Conservation (phyloP, 1,284 basidiomycete species). For the Gymnopus androsaceus region DNA sequence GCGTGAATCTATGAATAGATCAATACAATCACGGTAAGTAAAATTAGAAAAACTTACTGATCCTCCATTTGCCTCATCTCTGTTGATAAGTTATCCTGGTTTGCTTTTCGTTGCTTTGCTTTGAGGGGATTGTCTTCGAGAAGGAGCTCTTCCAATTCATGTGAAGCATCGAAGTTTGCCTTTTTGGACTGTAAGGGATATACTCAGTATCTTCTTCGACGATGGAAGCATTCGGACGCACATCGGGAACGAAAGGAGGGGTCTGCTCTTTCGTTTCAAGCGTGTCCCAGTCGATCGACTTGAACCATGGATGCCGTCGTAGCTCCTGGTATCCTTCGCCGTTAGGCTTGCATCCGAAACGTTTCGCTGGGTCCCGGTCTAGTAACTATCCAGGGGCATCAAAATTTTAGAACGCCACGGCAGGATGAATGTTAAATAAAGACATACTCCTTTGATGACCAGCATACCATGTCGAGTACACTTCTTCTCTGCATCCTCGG, state of each 20-base stretch:
- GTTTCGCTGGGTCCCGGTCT: constrained; percentile 80
- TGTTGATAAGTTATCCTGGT: constrained; percentile 83
- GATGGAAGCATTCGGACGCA: constrained; percentile 38
- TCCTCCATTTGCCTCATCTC: constrained; percentile 99
- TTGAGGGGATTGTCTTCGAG: constrained; percentile 97
- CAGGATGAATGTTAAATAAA: neutral
- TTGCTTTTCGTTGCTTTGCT: constrained; percentile 88
- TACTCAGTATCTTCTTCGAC: neutral
- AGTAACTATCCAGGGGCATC: constrained; percentile 57
- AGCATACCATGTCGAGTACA: constrained; percentile 69
- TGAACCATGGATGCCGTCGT: constrained; percentile 86
- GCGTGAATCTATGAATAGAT: constrained; percentile 58
- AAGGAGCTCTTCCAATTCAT: constrained; percentile 94
- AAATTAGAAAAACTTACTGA: constrained; percentile 62
- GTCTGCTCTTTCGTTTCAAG: constrained; percentile 79
- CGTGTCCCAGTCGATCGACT: constrained; percentile 82
- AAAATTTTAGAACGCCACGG: neutral
- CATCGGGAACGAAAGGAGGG: constrained; percentile 92
- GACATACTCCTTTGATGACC: constrained; percentile 65
- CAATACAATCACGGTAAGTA: neutral
- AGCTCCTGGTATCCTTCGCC: constrained; percentile 82
- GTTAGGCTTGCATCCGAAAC: constrained; percentile 80
- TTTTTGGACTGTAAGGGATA: constrained; percentile 76
- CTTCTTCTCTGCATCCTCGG: constrained; percentile 74
- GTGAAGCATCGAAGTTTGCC: constrained; percentile 99